Percentiles rank a stretch among this genome's conserved stretches.
These are phyloP conservation scores for Pichiaceae sp. DNA, from an alignment of 1,139 yeast genomes.

Conservation along the genomic window DNA sequence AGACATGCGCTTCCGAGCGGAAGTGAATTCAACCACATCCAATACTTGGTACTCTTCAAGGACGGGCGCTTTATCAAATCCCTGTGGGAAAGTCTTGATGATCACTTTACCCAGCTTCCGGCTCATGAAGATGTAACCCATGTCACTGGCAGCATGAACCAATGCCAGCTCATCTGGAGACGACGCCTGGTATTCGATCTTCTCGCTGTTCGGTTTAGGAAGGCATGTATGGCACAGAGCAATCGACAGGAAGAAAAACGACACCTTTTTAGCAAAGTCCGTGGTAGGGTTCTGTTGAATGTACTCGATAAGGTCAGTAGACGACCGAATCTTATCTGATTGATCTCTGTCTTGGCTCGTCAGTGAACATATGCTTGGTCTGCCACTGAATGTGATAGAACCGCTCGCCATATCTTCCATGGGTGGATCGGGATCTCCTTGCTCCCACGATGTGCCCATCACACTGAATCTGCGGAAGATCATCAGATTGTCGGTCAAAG, in stretches of 20 bases:
- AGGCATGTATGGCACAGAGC: slow-evolving; percentile 88
- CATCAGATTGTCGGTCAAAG: slow-evolving; percentile 88
- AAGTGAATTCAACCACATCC: slow-evolving; percentile 78
- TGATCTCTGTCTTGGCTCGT: slow-evolving; percentile 1
- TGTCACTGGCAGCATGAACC: slow-evolving; percentile 88
- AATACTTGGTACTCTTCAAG: slow-evolving; percentile 65
- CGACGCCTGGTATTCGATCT: slow-evolving; percentile 75
- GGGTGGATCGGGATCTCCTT: slow-evolving; percentile 35
- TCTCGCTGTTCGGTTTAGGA: slow-evolving; percentile 37
- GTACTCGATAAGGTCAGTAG: slow-evolving; percentile 57
- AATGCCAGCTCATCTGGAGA: slow-evolving; percentile 96
- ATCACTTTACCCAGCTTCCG: slow-evolving; percentile 52
- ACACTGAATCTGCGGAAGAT: slow-evolving; percentile 75
- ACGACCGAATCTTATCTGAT: slow-evolving; percentile 10
- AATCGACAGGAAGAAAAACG: slow-evolving; percentile 68
- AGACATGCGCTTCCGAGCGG: slow-evolving; percentile 91
- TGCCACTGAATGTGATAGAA: slow-evolving; percentile 31
- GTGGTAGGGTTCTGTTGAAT: slow-evolving; percentile 67
- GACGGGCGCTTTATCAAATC: slow-evolving; percentile 56
- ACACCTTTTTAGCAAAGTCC: slow-evolving; percentile 62
- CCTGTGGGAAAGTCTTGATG: slow-evolving; percentile 74
- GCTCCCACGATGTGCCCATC: slow-evolving; percentile 86
- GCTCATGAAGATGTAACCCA: slow-evolving; percentile 77
- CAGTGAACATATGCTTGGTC: slow-evolving; percentile 45
- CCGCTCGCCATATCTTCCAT: slow-evolving; percentile 15